Evolutionary conservation across 2,329 filamentous ascomycete genomes (phyloP).

Genomic region (Diaporthe aspalathi): DNA sequence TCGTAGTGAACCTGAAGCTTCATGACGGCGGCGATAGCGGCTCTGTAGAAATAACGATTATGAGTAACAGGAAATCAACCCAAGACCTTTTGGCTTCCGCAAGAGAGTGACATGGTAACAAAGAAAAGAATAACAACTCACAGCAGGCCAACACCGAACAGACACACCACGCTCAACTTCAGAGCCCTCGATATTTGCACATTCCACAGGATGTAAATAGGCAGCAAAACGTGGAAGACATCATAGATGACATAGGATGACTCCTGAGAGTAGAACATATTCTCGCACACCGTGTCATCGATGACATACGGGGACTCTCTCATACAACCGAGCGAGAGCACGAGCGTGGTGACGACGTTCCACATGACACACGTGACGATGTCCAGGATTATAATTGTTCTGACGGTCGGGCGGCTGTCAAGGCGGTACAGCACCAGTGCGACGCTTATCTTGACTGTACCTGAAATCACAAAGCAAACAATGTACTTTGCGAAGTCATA

Average conservation of each 20-base stretch:
- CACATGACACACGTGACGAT: constrained; percentile 32
- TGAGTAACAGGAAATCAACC: not conserved
- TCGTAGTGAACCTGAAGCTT: constrained; percentile 33
- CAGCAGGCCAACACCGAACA: constrained; percentile 38
- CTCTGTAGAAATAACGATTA: not conserved
- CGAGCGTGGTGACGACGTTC: constrained; percentile 31
- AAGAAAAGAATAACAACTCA: constrained; percentile 12
- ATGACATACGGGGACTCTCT: constrained; percentile 3
- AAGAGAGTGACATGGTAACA: not conserved
- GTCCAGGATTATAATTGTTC: constrained; percentile 31
- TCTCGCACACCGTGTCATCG: constrained; percentile 24
- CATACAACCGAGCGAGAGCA: constrained; percentile 34
- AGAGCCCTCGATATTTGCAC: constrained; percentile 29
- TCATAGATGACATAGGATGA: constrained; percentile 36
- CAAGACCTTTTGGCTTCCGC: no score
- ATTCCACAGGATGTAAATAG: constrained; percentile 38
- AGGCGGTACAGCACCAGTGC: constrained; percentile 37
- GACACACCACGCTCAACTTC: constrained; percentile 32
- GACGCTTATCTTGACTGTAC: constrained; percentile 37
- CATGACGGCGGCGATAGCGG: constrained; percentile 35
- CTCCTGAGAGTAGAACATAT: constrained; percentile 35
- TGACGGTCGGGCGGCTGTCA: constrained; percentile 28
- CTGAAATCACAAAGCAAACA: constrained; percentile 37
- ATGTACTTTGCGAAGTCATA: constrained; percentile 29
- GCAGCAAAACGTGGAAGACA: constrained; percentile 32